Evolutionary conservation across 345 rosid species (phyloP).

Genomic region (Ceriops decandra): DNA sequence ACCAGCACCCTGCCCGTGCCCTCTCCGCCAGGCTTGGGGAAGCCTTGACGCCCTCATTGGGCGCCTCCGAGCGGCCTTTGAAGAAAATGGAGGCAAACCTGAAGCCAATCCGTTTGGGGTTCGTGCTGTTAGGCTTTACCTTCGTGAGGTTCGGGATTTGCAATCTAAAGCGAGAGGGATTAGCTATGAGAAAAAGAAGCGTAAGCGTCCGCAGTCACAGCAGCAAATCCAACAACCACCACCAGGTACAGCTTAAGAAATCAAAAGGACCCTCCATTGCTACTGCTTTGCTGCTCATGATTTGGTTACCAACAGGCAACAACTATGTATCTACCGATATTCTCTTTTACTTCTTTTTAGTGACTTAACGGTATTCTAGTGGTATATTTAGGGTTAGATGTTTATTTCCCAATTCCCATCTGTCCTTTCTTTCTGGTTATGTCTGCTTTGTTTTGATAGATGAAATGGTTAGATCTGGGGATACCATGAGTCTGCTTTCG

Average conservation of each 20-base stretch:
- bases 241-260: constrained; percentile 37
- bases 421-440: neutral
- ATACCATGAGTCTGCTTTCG: constrained; percentile 29
- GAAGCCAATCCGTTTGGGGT: constrained; percentile 35
- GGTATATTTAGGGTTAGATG: constrained; percentile 22
- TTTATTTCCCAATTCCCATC: neutral
- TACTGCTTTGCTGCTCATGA: too few species aligned
- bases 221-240: constrained; percentile 34
- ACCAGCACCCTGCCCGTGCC: constrained; percentile 38
- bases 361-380: constrained; percentile 14
- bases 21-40: constrained; percentile 39
- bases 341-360: neutral
- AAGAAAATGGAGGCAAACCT: constrained; percentile 31
- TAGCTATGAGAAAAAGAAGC: constrained; percentile 37
- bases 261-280: neutral
- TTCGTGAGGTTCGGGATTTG: constrained; percentile 30
- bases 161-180: constrained; percentile 33
- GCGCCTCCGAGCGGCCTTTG: constrained; percentile 30
- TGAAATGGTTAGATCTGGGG: constrained; percentile 20
- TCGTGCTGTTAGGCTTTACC: constrained; percentile 32
- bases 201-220: constrained; percentile 33
- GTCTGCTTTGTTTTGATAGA: constrained; percentile 17
- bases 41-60: constrained; percentile 32
- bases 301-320: too few species aligned
- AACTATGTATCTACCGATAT: neutral